Base-by-base conservation (phyloP, 108 stramenopile genomes). In the Nitzschia sp. region DNA sequence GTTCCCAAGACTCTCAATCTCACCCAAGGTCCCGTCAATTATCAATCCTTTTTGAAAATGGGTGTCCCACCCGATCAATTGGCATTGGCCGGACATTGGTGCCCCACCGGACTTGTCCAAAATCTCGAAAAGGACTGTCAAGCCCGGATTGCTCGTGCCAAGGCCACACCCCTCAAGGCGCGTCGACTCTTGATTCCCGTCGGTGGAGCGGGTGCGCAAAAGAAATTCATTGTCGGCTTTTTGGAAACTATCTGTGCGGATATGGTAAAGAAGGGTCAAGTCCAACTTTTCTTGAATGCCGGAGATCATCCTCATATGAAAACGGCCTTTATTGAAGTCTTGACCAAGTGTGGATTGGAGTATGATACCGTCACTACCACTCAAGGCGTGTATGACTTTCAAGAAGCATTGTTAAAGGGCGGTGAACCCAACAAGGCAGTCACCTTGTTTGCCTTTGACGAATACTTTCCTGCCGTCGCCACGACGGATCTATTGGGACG, bases 391-490 rank as follows among this genome's bases (percentile, higher is more conserved):
- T 48, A 63, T 36, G 80, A 73, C 19, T 93, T 93, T 67, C 77
- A 77, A 27, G 58, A 83, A 36, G 80, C 64, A 33, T 72, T 93
- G 77, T 63, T 94, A 45, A 16, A 58, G 21, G 57, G 58, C 45
- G 62, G 57, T 0, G 69, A 73, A 29, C 87, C 90, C 0, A 41
- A 30, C 16, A 73, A 77, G 71, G 76, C 85, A 48, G 78, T 91
- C 1, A 90, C 89, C 4, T 69, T 93, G 61, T 92, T 96, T 72
- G 73, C 89, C 2, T 96, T 92, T 69, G 87, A 91, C 4, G 93
- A 94, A 58, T 96, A 96, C 68, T 94, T 96, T 66, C 87, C 95
- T 15, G 95, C 95, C 27, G 93, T 96, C 23, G 93, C 93, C 36
- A 91, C 93, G 21, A 96, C 95, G 45, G 95, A 96, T 67, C 80